Percentiles rank a stretch among this genome's conserved stretches.
Conservation (phyloP, 495 filamentous ascomycete genomes). For the Aspergillus homomorphus region DNA sequence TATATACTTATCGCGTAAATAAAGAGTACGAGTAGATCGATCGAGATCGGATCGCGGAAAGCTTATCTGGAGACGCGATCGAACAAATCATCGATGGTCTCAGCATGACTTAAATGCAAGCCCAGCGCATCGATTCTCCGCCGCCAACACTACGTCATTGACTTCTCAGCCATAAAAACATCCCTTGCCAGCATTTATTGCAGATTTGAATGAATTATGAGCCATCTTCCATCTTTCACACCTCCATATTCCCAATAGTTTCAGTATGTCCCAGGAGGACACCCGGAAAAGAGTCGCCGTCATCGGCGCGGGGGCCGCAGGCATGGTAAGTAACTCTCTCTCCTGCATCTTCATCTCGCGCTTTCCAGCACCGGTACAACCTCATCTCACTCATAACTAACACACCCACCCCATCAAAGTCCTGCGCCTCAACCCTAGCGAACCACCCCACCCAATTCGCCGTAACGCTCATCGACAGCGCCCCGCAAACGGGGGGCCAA, state of each 20-base stretch:
- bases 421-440: slow-evolving; percentile 70
- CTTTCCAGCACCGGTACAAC: too few species aligned
- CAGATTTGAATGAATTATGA: too few species aligned
- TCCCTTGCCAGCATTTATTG: too few species aligned
- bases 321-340: slow-evolving; percentile 43
- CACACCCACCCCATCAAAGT: slow-evolving; percentile 41
- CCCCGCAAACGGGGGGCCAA: slow-evolving; percentile 71
- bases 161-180: not conserved
- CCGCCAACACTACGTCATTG: not conserved
- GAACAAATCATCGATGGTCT: not conserved
- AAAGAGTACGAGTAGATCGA: too few species aligned
- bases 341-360: not conserved
- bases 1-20: too few species aligned
- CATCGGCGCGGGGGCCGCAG: slow-evolving; percentile 64
- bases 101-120: not conserved
- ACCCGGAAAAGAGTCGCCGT: slow-evolving; percentile 51
- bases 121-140: not conserved
- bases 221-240: not conserved
- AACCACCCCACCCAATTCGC: slow-evolving; percentile 72
- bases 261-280: not conserved
- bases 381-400: not conserved
- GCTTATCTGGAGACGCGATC: not conserved
- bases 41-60: not conserved
- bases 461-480: slow-evolving; percentile 69
- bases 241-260: too few species aligned